Conservation (phyloP, 1,284 basidiomycete species). For the Tylopilus sp. region DNA sequence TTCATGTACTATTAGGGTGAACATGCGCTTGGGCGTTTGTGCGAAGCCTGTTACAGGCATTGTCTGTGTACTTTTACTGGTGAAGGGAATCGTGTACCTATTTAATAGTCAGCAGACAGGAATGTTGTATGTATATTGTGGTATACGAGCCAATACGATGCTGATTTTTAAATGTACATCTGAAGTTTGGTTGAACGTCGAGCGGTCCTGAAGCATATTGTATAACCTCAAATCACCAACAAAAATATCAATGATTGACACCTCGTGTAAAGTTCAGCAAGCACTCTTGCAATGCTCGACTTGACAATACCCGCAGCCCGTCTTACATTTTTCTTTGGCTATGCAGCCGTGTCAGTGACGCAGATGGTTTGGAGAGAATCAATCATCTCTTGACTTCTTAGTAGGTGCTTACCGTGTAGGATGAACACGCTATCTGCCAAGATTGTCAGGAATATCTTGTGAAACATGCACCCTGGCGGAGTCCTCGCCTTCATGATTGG, state of each 20-base stretch:
- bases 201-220: not conserved
- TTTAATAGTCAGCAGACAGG: too few species aligned
- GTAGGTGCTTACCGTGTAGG: conserved; percentile 83
- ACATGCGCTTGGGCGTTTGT: too few species aligned
- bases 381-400: conserved; percentile 86
- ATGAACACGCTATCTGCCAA: conserved; percentile 84
- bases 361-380: conserved; percentile 90
- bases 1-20: too few species aligned
- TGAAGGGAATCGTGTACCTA: too few species aligned
- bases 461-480: conserved; percentile 54
- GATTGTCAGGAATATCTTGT: conserved; percentile 91
- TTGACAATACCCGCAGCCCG: conserved; percentile 86
- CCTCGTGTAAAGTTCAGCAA: conserved; percentile 44
- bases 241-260: conserved; percentile 1
- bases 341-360: conserved; percentile 81
- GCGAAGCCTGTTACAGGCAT: too few species aligned
- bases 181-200: not conserved
- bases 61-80: too few species aligned
- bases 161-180: too few species aligned
- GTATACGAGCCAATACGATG: too few species aligned
- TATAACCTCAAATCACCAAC: not conserved
- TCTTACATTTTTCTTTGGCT: conserved; percentile 92
- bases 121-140: too few species aligned
- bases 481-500: conserved; percentile 81
- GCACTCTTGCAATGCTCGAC: conserved; percentile 79